Conservation (phyloP, 2,329 filamentous ascomycete species). For the Macrophomina tecta region DNA sequence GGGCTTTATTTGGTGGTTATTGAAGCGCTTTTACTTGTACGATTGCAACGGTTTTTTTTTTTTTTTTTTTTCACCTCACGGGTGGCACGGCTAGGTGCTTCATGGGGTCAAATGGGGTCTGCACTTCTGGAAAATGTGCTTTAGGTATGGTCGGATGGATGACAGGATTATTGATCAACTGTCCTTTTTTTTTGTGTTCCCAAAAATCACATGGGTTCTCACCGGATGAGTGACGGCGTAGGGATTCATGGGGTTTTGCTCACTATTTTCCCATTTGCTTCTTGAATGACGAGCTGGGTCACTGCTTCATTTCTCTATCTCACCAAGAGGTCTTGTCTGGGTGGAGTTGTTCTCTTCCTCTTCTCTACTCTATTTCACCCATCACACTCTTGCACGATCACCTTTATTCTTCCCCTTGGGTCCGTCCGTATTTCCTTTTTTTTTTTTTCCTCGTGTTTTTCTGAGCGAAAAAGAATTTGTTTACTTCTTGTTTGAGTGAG, state of each 20-base stretch:
- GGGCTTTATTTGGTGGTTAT: constrained; percentile 9
- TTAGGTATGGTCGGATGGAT: constrained; percentile 17
- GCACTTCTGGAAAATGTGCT: background rate
- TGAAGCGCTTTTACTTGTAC: constrained; percentile 16
- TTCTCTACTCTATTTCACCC: constrained; percentile 9
- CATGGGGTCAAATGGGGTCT: constrained; percentile 18
- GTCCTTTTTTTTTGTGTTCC: background rate
- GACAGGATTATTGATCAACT: constrained; percentile 17
- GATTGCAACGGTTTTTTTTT: constrained; percentile 22
- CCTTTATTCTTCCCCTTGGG: background rate
- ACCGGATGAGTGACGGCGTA: constrained; percentile 17
- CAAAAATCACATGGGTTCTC: constrained; percentile 1
- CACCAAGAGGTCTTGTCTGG: too few species aligned
- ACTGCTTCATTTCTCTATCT: background rate
- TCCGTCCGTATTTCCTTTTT: background rate
- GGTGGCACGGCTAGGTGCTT: constrained; percentile 12
- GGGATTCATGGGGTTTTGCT: background rate
- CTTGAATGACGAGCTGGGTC: background rate
- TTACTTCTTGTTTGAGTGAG: background rate
- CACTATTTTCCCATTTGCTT: constrained; percentile 5
- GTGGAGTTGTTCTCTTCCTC: background rate
- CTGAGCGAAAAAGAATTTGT: background rate
- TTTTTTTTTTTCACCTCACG: background rate
- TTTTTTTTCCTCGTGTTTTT: background rate
- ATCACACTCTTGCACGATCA: constrained; percentile 16